Evolutionary conservation across 495 filamentous ascomycete species (phyloP).

Genomic region (Penicillium cosmopolitanum): DNA sequence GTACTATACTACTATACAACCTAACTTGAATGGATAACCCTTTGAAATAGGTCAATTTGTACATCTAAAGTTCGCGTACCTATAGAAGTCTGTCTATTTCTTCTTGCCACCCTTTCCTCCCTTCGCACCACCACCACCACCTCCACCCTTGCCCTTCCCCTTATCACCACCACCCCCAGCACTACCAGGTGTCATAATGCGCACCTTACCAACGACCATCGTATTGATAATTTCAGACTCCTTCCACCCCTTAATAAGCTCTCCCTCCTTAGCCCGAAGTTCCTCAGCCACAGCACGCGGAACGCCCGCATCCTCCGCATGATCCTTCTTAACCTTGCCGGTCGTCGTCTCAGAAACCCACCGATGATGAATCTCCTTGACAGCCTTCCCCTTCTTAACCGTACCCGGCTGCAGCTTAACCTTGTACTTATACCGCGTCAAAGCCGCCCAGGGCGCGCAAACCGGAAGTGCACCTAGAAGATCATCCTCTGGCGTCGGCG

Average conservation of each 20-base stretch:
- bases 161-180: conserved; percentile 48
- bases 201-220: conserved; percentile 83
- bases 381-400: conserved; percentile 92
- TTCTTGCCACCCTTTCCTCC: conserved; percentile 18
- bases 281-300: conserved; percentile 70
- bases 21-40: background rate
- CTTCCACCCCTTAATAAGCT: conserved; percentile 78
- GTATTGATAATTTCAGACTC: conserved; percentile 79
- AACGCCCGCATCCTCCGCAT: conserved; percentile 52
- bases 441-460: conserved; percentile 86
- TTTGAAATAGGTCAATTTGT: background rate
- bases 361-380: conserved; percentile 79
- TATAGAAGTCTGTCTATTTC: conserved; percentile 9
- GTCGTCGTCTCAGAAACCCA: conserved; percentile 65
- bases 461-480: conserved; percentile 88
- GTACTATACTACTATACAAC: no score
- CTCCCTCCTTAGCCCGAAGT: conserved; percentile 80
- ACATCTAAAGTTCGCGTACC: background rate
- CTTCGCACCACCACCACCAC: conserved; percentile 47
- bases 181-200: conserved; percentile 67
- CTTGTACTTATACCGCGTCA: conserved; percentile 81
- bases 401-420: conserved; percentile 89
- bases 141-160: conserved; percentile 48
- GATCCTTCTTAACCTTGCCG: conserved; percentile 53
- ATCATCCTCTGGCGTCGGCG: conserved; percentile 78